Conservation (phyloP, 2,329 filamentous ascomycete genomes). For the Ophiostoma sp. region DNA sequence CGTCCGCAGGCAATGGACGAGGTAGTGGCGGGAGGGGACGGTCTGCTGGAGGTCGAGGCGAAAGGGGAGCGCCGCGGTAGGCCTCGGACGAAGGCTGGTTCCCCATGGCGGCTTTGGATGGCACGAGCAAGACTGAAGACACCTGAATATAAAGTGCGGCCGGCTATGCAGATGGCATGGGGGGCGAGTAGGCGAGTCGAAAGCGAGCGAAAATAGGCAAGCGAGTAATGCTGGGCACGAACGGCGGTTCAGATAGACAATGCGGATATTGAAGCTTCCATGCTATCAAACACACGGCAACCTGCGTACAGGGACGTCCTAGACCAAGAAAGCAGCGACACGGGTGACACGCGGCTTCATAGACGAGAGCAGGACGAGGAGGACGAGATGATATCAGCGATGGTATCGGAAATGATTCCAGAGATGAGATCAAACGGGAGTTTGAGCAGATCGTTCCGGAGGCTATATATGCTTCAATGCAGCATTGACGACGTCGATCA, state of each 20-base stretch:
- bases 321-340: constrained; percentile 17
- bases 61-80: constrained; percentile 23
- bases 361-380: background rate
- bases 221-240: constrained; percentile 12
- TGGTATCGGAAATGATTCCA: background rate
- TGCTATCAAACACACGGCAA: constrained; percentile 35
- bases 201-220: too few relatives aligned
- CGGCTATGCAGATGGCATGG: constrained; percentile 9
- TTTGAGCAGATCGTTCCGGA: constrained; percentile 18
- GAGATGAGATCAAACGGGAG: background rate
- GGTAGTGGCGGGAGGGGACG: constrained; percentile 27
- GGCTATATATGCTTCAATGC: constrained; percentile 22
- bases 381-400: background rate
- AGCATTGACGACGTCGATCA: background rate
- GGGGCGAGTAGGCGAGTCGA: background rate
- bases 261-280: constrained; percentile 38
- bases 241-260: constrained; percentile 34
- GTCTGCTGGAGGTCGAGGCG: constrained; percentile 22
- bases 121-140: constrained; percentile 16
- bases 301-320: constrained; percentile 25
- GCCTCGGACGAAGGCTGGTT: constrained; percentile 45
- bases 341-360: background rate
- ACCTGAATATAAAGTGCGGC: constrained; percentile 11
- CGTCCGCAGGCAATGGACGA: background rate
- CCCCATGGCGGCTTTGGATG: constrained; percentile 40